These are phyloP conservation scores for Alternaria consortialis DNA, from an alignment of 2,329 filamentous ascomycete genomes.

Conservation along the genomic window DNA sequence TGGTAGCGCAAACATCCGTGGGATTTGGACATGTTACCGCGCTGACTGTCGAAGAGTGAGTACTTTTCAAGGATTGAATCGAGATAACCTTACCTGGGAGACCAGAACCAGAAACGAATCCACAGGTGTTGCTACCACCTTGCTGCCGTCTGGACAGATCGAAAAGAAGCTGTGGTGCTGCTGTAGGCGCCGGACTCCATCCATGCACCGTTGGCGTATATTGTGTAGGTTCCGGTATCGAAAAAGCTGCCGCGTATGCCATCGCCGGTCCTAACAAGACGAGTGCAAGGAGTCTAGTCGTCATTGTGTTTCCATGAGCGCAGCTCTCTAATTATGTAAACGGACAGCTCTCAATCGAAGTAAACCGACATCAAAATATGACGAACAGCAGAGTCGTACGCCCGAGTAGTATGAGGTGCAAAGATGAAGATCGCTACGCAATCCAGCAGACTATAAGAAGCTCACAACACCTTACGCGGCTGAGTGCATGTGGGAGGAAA, in stretches of 20 bases:
- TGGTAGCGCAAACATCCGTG: constrained; percentile 44
- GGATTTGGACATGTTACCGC: constrained; percentile 42
- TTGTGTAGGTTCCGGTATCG: constrained; percentile 40
- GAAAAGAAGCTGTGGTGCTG: constrained; percentile 33
- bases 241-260: constrained; percentile 38
- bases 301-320: constrained; percentile 35
- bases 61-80: background rate
- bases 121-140: constrained; percentile 38
- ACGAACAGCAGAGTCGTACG: background rate
- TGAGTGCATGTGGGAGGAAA: constrained; percentile 17
- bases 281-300: constrained; percentile 32
- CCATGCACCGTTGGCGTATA: constrained; percentile 31
- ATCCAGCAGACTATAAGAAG: constrained; percentile 22
- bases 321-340: background rate
- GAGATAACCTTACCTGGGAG: constrained; percentile 29
- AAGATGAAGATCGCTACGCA: constrained; percentile 22
- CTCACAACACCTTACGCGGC: constrained; percentile 17
- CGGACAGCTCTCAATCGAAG: background rate
- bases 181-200: constrained; percentile 46
- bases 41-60: constrained; percentile 31
- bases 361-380: background rate
- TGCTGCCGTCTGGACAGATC: constrained; percentile 40
- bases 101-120: constrained; percentile 36
- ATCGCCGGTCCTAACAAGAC: constrained; percentile 41
- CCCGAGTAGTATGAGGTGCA: background rate